Evolutionary conservation across 2,329 filamentous ascomycete genomes (phyloP).

Genomic region (Aspergillus ochraceoroseus): DNA sequence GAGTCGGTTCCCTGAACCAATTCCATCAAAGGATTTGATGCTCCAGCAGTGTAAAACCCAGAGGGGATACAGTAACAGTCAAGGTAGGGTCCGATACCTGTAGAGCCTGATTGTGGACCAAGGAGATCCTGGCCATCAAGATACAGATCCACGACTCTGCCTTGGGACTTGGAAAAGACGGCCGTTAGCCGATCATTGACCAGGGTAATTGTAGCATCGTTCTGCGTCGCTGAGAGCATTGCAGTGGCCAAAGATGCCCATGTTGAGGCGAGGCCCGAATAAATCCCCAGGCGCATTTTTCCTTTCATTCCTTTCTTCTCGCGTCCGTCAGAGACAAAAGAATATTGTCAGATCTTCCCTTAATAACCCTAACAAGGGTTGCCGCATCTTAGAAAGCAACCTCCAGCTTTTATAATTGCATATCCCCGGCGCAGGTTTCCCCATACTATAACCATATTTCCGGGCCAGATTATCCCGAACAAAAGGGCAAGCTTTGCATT

Average conservation of each 20-base stretch:
- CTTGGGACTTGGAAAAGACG: constrained; percentile 43
- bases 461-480: constrained; percentile 11
- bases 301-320: too few species aligned
- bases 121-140: constrained; percentile 53
- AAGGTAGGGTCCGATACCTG: constrained; percentile 55
- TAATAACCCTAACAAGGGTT: too few species aligned
- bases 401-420: too few species aligned
- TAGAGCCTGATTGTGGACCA: constrained; percentile 42
- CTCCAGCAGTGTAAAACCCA: constrained; percentile 57
- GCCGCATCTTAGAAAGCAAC: too few species aligned
- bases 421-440: too few species aligned
- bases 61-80: constrained; percentile 60
- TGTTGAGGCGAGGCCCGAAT: constrained; percentile 5
- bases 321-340: too few species aligned
- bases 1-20: constrained; percentile 51
- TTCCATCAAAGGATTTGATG: constrained; percentile 47
- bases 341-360: too few species aligned
- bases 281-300: constrained; percentile 13
- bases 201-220: constrained; percentile 29
- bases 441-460: background rate
- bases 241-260: constrained; percentile 15
- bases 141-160: constrained; percentile 41
- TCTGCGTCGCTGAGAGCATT: constrained; percentile 20
- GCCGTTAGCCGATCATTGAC: constrained; percentile 46
- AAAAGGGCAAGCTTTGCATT: constrained; percentile 2